Base-by-base conservation (phyloP, 768 basidiomycete genomes). In the Austroboletus eburneus region DNA sequence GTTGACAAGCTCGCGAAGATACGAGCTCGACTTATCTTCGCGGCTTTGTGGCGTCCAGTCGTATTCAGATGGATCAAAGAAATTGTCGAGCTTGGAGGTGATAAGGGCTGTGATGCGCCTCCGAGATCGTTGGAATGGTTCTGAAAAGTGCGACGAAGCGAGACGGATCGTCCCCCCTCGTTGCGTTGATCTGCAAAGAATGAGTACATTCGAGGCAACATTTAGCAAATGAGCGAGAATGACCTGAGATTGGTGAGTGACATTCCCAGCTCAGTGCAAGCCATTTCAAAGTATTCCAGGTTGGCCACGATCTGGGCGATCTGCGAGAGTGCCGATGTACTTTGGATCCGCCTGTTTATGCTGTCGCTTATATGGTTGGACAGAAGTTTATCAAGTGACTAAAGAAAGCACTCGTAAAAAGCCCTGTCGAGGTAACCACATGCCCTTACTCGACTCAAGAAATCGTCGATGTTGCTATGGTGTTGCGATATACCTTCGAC, bases 31-130 rank as follows among this genome's bases (percentile, higher is more conserved):
- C 29, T 81, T 81, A 48, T 78, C 74, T 61, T 89, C 85, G 27
- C 80, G 79, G 10, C 71, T 64, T 27, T 73, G 70, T 9, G 91
- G 87, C 29, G 85, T 87, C 93, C 93, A 98, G 57, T 94, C 84
- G 63, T 97, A 97, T 67, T 95, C 91, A 4, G 94, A 87, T 35
- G 95, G 74, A 49, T 91, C 96, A 63, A 96, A 95, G 72, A 95
- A 95, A 56, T 92, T 89, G 59, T 95, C 90, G 7, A 98, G 81
- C 63, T 99, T 98, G 18, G 87, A 87, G 8, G 82, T 79, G 58
- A 98, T 94, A 36, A 95, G 76, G 10, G 75, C 74, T 16, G 85
- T 83, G 55, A 98, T 88, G 5, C 91, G 85, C 25, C 74, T 71
- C 39, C 84, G 75, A 9, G 93, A 87, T 34, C 77, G 77, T 9